phyloP scores from a whole-genome alignment of 108 stramenopile species.

The Skeletonema potamos region DNA sequence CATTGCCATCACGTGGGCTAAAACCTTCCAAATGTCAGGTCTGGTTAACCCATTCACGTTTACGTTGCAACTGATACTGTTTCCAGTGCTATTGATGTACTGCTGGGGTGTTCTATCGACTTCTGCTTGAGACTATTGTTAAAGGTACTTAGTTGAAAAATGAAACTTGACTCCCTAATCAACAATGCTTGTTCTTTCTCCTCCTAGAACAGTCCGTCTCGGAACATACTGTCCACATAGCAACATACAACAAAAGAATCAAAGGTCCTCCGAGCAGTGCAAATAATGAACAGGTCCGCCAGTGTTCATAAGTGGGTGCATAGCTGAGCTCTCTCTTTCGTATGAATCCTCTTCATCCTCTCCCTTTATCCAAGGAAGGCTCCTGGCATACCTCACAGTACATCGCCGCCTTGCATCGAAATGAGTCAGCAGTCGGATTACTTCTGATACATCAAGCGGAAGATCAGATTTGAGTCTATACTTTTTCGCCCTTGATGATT shows the following conservation, averaged over 20 bases:
- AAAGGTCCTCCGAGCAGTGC: constrained; percentile 1
- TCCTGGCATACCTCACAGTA: constrained; percentile 26
- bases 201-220: too few species aligned
- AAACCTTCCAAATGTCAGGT: constrained; percentile 16
- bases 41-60: constrained; percentile 45
- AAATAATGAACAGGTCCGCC: constrained; percentile 33
- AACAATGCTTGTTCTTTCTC: neutral
- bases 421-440: constrained; percentile 31
- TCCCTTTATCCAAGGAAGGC: constrained; percentile 14
- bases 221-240: too few species aligned
- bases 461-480: constrained; percentile 30
- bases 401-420: constrained; percentile 17
- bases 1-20: constrained; percentile 30
- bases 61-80: constrained; percentile 33
- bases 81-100: constrained; percentile 19
- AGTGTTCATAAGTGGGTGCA: constrained; percentile 2
- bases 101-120: neutral
- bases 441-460: constrained; percentile 19
- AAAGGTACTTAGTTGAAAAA: neutral
- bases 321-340: neutral
- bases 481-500: constrained; percentile 19
- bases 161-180: too few species aligned
- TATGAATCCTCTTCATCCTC: neutral
- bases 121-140: neutral
- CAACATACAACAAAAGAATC: neutral